These are phyloP conservation scores for Acanthamoeba castellanii DNA, from an alignment of 208 protist genomes.

Conservation along the genomic window DNA sequence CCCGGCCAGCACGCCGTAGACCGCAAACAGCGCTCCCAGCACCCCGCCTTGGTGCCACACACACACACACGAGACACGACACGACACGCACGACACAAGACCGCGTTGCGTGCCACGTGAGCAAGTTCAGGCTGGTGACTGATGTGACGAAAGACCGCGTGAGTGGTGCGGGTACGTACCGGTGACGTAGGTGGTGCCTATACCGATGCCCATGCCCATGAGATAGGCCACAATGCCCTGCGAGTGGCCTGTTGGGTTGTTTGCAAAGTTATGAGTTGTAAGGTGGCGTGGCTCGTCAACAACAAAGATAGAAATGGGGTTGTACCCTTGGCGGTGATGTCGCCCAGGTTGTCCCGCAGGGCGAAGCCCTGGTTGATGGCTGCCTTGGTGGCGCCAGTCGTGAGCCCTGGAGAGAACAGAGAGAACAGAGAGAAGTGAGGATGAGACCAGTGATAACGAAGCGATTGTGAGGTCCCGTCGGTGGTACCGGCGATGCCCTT, in stretches of 20 bases:
- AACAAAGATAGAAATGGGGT: too few species aligned
- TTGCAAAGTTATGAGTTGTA: too few species aligned
- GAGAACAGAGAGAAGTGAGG: neutral
- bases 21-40: neutral
- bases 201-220: constrained; percentile 48
- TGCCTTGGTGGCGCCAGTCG: constrained; percentile 48
- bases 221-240: constrained; percentile 53
- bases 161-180: neutral
- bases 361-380: constrained; percentile 53
- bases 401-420: constrained; percentile 6
- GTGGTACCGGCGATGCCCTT: constrained; percentile 63
- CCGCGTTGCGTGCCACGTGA: neutral
- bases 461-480: neutral
- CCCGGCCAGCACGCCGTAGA: neutral
- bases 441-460: neutral
- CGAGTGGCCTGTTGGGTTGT: constrained; percentile 12
- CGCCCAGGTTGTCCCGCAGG: constrained; percentile 42
- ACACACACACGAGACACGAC: neutral
- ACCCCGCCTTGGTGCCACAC: neutral
- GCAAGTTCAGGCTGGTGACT: neutral
- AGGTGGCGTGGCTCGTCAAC: too few species aligned
- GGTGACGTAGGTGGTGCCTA: constrained; percentile 22
- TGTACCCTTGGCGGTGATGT: constrained; percentile 60
- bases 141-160: neutral
- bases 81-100: neutral